phyloP scores from a whole-genome alignment of 2,329 filamentous ascomycete genomes.

The Thielaviopsis musarum region DNA sequence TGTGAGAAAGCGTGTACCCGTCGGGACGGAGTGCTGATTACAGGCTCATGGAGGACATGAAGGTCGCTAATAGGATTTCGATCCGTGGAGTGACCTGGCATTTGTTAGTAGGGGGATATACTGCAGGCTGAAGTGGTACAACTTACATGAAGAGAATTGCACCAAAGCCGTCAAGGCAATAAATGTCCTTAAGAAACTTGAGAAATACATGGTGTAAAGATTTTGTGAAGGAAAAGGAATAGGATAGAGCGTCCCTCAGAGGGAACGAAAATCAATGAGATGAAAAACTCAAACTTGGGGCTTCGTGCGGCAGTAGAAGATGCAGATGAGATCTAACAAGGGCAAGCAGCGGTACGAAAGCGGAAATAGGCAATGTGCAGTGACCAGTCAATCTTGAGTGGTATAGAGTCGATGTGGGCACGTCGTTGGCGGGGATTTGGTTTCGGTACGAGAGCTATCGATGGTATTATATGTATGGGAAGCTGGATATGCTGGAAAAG shows the following conservation, averaged over 20 bases:
- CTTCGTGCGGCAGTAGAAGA: not conserved
- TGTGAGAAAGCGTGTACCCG: constrained; percentile 63
- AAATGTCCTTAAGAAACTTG: not conserved
- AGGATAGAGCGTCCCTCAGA: not conserved
- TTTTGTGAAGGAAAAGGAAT: not conserved
- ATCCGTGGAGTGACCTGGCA: constrained; percentile 44
- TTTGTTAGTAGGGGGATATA: constrained; percentile 25
- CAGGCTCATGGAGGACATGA: constrained; percentile 53
- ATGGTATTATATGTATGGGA: not conserved
- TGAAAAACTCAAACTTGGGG: not conserved
- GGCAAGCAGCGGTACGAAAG: not conserved
- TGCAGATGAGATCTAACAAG: not conserved
- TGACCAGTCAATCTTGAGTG: not conserved
- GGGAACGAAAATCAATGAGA: not conserved
- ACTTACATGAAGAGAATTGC: constrained; percentile 8
- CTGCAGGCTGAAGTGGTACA: not conserved
- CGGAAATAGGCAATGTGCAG: not conserved
- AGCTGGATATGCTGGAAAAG: not conserved
- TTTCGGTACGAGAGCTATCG: not conserved
- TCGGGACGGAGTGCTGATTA: constrained; percentile 63
- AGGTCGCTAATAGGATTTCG: constrained; percentile 65
- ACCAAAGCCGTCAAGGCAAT: constrained; percentile 5
- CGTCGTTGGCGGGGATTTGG: not conserved
- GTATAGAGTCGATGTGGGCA: not conserved
- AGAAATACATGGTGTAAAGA: constrained; percentile 5